A percentile compares a stretch with the other conserved stretches of the same genome.
Conservation (phyloP, 495 filamentous ascomycete genomes). For the Chaetomium fimeti region DNA sequence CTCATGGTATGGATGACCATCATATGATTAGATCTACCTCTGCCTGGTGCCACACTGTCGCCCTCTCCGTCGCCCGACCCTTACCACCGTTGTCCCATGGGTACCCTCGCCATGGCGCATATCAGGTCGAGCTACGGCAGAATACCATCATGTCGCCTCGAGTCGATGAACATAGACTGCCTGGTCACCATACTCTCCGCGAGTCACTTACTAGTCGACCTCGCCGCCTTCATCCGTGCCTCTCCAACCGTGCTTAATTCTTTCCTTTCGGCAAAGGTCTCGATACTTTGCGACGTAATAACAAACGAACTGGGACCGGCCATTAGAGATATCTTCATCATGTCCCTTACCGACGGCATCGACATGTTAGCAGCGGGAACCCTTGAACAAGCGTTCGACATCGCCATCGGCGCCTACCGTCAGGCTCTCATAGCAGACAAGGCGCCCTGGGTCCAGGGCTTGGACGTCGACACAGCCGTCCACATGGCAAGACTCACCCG, state of each 20-base stretch:
- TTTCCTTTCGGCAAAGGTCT: neutral
- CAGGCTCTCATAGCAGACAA: neutral
- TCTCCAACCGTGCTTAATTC: neutral
- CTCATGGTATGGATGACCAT: too few relatives aligned
- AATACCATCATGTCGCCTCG: neutral
- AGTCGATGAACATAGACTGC: slow-evolving; percentile 3
- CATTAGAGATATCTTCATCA: slow-evolving; percentile 1
- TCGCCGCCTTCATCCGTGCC: slow-evolving; percentile 6
- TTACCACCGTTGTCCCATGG: neutral
- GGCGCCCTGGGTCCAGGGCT: neutral
- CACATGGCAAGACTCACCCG: slow-evolving; percentile 8
- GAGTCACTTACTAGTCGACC: neutral
- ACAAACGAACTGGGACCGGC: slow-evolving; percentile 12
- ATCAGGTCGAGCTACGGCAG: neutral
- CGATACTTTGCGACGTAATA: neutral
- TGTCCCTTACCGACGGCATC: slow-evolving; percentile 6
- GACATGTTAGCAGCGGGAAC: neutral
- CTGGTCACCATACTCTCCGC: neutral
- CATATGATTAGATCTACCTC: too few relatives aligned
- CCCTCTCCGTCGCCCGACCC: too few relatives aligned
- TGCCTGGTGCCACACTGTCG: too few relatives aligned
- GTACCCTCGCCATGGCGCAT: neutral
- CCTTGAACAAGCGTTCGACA: neutral
- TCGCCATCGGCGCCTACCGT: neutral
- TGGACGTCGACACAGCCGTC: slow-evolving; percentile 1